Conservation (phyloP, 2,329 filamentous ascomycete genomes). For the Lasiodiplodia sp. region DNA sequence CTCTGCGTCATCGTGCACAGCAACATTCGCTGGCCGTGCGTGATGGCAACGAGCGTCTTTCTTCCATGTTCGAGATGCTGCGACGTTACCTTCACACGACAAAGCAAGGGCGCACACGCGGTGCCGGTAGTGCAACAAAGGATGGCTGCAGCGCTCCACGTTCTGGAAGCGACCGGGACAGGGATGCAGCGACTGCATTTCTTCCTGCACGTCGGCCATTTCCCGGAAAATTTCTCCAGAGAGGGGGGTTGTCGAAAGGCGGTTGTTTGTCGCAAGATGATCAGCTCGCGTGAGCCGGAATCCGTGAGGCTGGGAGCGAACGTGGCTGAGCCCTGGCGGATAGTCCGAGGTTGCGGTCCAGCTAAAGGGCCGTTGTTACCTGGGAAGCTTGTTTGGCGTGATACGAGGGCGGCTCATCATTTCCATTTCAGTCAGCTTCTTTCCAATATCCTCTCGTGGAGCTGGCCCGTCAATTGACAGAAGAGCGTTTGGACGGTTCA, state of each 20-base stretch:
- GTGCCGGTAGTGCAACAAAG: background rate
- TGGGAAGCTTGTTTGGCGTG: background rate
- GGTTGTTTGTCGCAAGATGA: background rate
- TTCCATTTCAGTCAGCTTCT: background rate
- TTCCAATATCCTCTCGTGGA: background rate
- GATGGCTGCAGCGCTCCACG: conserved; percentile 15
- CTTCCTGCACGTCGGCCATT: conserved; percentile 1
- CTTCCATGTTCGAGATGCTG: background rate
- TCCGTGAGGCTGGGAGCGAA: conserved; percentile 3
- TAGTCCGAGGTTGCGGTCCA: background rate
- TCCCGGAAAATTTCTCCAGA: background rate
- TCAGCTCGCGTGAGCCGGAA: background rate
- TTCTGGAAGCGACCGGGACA: conserved; percentile 15
- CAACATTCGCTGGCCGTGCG: background rate
- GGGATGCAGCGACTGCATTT: too few species aligned
- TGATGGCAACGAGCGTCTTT: background rate
- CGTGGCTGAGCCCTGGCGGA: conserved; percentile 12
- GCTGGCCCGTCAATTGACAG: background rate
- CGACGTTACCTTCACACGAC: conserved; percentile 11
- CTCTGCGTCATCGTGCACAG: background rate
- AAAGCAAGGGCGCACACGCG: conserved; percentile 15
- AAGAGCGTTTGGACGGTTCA: too few species aligned
- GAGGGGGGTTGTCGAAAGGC: background rate
- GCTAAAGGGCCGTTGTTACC: conserved; percentile 3
- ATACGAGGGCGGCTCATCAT: background rate